These are phyloP conservation scores for Tylopilus sp. DNA, from an alignment of 768 basidiomycete species.

Conservation along the genomic window DNA sequence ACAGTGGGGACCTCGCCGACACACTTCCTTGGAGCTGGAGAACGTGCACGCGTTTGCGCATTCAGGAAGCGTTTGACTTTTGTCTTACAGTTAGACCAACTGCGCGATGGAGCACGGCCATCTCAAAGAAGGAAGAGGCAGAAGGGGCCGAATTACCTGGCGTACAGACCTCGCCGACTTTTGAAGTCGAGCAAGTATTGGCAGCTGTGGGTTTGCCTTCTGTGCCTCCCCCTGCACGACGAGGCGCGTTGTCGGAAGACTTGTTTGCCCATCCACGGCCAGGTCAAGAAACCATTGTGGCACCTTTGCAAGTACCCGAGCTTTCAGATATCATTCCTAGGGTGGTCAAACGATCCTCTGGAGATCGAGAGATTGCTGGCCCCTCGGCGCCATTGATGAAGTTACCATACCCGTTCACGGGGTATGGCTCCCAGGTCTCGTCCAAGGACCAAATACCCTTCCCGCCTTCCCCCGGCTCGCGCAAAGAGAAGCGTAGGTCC, in stretches of 20 bases:
- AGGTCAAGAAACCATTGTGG: slow-evolving; percentile 24
- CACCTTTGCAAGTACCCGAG: slow-evolving; percentile 26
- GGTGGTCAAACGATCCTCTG: slow-evolving; percentile 43
- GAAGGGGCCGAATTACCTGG: slow-evolving; percentile 24
- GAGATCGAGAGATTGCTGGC: slow-evolving; percentile 41
- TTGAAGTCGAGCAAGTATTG: slow-evolving; percentile 55
- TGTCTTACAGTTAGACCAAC: slow-evolving; percentile 51
- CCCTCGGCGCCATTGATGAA: slow-evolving; percentile 44
- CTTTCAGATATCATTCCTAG: slow-evolving; percentile 42
- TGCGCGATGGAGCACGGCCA: slow-evolving; percentile 34
- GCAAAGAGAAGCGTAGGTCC: slow-evolving; percentile 36
- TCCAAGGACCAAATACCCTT: slow-evolving; percentile 69
- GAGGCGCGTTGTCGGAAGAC: slow-evolving; percentile 59
- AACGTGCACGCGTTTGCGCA: slow-evolving; percentile 61
- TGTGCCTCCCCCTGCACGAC: slow-evolving; percentile 49
- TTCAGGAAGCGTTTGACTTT: slow-evolving; percentile 80
- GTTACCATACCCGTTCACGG: slow-evolving; percentile 71
- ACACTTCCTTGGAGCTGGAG: slow-evolving; percentile 80
- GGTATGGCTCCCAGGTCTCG: slow-evolving; percentile 56
- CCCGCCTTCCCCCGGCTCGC: slow-evolving; percentile 58
- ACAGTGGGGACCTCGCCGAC: slow-evolving; percentile 39
- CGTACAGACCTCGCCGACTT: slow-evolving; percentile 31
- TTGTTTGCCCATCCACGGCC: slow-evolving; percentile 55
- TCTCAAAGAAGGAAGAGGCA: slow-evolving; percentile 30
- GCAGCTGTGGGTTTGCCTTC: slow-evolving; percentile 52